Evolutionary conservation across 768 basidiomycete genomes (phyloP).

Genomic region (Collybiopsis luxurians): DNA sequence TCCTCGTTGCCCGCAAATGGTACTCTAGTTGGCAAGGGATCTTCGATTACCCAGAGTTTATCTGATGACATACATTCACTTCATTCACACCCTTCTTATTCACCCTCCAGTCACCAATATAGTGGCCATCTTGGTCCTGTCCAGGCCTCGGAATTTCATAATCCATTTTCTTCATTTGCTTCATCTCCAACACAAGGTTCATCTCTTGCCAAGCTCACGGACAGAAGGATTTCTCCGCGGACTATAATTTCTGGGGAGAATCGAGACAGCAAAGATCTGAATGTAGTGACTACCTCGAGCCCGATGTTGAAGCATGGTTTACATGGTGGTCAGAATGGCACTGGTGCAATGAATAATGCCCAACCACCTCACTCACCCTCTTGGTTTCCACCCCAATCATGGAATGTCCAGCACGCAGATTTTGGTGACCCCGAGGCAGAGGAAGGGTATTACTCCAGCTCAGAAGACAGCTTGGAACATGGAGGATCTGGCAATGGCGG

Average conservation of each 20-base stretch:
- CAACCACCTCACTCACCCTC: constrained; percentile 22
- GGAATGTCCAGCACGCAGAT: constrained; percentile 45
- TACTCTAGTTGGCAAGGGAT: constrained; percentile 20
- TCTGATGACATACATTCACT: constrained; percentile 42
- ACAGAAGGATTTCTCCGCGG: constrained; percentile 54
- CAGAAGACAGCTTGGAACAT: constrained; percentile 32
- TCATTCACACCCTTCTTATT: constrained; percentile 25
- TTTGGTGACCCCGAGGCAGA: constrained; percentile 43
- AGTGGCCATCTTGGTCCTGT: constrained; percentile 16
- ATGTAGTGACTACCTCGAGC: background rate
- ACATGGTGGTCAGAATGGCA: constrained; percentile 4
- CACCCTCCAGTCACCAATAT: constrained; percentile 28
- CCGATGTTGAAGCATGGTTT: background rate
- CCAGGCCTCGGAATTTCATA: constrained; percentile 34
- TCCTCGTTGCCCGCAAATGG: constrained; percentile 15
- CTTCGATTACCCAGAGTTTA: constrained; percentile 25
- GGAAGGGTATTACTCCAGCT: constrained; percentile 37
- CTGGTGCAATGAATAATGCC: constrained; percentile 5
- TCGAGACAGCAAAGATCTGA: constrained; percentile 1
- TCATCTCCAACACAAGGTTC: constrained; percentile 18
- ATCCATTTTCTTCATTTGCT: constrained; percentile 26
- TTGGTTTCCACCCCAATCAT: constrained; percentile 77
- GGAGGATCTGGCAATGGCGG: background rate
- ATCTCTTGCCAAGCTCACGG: constrained; percentile 4
- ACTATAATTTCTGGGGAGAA: constrained; percentile 24